These are phyloP conservation scores for Apophysomyces ossiformis DNA, from an alignment of 371 early-diverging fungal species.

Conservation along the genomic window DNA sequence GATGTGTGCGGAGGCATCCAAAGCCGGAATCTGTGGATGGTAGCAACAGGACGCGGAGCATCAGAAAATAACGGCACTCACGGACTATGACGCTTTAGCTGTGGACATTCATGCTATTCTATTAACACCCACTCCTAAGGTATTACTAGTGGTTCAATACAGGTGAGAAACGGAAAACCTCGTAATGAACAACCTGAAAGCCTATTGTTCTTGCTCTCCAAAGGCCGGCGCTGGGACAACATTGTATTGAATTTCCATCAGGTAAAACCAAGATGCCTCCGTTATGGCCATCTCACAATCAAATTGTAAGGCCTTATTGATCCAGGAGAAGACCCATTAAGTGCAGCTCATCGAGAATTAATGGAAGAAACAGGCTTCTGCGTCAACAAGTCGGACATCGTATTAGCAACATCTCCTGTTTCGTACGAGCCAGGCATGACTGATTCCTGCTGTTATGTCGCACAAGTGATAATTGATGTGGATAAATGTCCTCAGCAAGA, in stretches of 20 bases:
- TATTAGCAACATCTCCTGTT: conserved; percentile 27
- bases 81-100: conserved; percentile 29
- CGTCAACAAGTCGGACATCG: conserved; percentile 23
- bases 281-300: not conserved
- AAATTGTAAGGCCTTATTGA: conserved; percentile 57
- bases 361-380: conserved; percentile 66
- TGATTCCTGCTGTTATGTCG: conserved; percentile 56
- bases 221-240: conserved; percentile 61
- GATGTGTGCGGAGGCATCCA: conserved; percentile 40
- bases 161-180: conserved; percentile 24
- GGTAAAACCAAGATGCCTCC: conserved; percentile 30
- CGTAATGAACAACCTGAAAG: not conserved
- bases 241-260: conserved; percentile 68
- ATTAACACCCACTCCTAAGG: conserved; percentile 39
- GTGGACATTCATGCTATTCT: conserved; percentile 57
- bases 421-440: conserved; percentile 69
- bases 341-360: conserved; percentile 62
- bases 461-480: conserved; percentile 35
- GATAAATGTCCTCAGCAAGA: conserved; percentile 6
- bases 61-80: not conserved
- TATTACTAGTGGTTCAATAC: conserved; percentile 64
- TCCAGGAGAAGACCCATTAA: conserved; percentile 40
- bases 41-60: conserved; percentile 16
- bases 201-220: not conserved
- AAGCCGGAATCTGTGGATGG: conserved; percentile 31